Base-by-base conservation (phyloP, 768 basidiomycete genomes). In the Kwoniella sp. region DNA sequence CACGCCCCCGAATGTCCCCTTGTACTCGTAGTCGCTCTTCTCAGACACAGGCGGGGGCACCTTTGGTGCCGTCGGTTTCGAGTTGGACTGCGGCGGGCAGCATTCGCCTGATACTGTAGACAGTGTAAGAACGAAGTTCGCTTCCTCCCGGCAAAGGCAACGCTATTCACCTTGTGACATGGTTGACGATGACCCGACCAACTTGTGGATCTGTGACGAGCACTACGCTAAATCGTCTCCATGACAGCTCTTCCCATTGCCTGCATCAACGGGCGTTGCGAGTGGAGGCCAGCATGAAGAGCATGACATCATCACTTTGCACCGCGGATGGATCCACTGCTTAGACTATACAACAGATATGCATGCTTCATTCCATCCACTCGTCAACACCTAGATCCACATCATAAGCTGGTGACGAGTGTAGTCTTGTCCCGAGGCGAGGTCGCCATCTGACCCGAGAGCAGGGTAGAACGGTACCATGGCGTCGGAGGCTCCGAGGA, bases 381-480 rank as follows among this genome's bases (percentile, higher is more conserved):
- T 25, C 27, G 32, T 10, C n/a, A 33, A 10, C 23, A 20, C 32
- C 44, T 64, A 70, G 26, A 70, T 46, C 63, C 58, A 67, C 63
- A 67, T 65, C 57, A 62, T 64, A 25, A 70, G 43, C 42, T 67
- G 60, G 47, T 70, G 69, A 45, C 69, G 55, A 22, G 69, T 67
- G 38, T 70, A 70, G 38, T 70, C 69, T 46, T 70, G 69, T 6
- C 69, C 69, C 17, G 60, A 32, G 26, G 65, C 69, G 27, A 70
- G 39, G 77, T 98, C 92, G 56, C 85, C 89, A 47, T 93, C 78
- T 68, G 93, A 90, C 2, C 86, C 80, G 19, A 96, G 78, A 67
- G 92, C 88, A 22, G 93, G 89, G 72, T 90, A 93, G 78, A 91
- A 95, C 0, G 92, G 90, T 6, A 96, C 92, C 76, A 98, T 79